Evolutionary conservation across 2,329 filamentous ascomycete genomes (phyloP).

Genomic region (Aspergillus ustus): DNA sequence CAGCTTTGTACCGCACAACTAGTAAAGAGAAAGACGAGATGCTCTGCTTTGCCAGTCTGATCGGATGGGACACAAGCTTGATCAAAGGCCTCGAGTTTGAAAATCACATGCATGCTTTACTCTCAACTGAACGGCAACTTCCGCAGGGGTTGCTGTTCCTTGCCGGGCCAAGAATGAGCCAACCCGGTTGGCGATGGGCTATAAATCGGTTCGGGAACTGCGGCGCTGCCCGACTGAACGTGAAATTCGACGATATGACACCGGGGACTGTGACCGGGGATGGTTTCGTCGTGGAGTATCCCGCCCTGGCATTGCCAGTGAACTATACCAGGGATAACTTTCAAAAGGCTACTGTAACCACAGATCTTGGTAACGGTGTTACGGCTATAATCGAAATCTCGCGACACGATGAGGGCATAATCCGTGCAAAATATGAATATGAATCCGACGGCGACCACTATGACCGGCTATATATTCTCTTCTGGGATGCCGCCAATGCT

Average conservation of each 20-base stretch:
- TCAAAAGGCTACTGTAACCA: neutral
- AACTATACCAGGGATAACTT: neutral
- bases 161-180: conserved; percentile 6
- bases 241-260: conserved; percentile 11
- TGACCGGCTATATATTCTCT: conserved; percentile 5
- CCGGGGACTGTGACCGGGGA: neutral
- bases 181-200: conserved; percentile 15
- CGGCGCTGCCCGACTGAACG: conserved; percentile 5
- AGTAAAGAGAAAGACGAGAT: conserved; percentile 16
- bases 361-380: neutral
- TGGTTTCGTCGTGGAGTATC: conserved; percentile 7
- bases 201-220: conserved; percentile 12
- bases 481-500: conserved; percentile 1
- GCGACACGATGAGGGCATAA: conserved; percentile 8
- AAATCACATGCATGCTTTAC: conserved; percentile 12
- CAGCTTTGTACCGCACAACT: conserved; percentile 7
- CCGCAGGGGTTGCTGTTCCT: conserved; percentile 14
- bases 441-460: neutral
- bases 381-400: neutral
- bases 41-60: conserved; percentile 15
- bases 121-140: neutral
- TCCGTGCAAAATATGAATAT: neutral
- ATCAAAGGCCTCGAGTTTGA: conserved; percentile 6
- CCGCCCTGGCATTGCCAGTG: neutral
- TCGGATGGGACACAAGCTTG: conserved; percentile 8